Base-by-base conservation (phyloP, 495 filamentous ascomycete species). In the Podospora pseudocomata region DNA sequence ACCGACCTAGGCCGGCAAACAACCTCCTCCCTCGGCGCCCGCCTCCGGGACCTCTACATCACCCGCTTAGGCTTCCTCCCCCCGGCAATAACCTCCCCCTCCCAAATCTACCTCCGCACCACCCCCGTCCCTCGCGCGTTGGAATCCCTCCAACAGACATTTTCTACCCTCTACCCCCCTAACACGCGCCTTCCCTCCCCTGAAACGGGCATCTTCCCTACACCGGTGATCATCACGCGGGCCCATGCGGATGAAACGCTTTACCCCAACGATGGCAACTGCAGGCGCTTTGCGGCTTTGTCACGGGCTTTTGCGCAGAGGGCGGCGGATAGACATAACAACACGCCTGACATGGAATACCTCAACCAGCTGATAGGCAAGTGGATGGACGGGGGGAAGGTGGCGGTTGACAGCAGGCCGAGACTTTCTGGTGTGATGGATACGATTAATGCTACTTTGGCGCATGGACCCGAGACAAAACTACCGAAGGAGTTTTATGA, bases 401-500 rank as follows among this genome's bases (percentile, higher is more conserved):
- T 98, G 28, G 89, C 89, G 30, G 92, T 98, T 1, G 93, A 97
- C 79, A 87, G 87, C 2, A 89, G 91, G 67, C 95, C 95, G 0
- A 84, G 92, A 60, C 82, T 99, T 11, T 92, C 88, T 5, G 96
- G 95, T 32, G 91, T 99, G 66, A 93, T 93, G 89, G 95, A 99
- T 74, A 95, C 93, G 11, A 86, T 97, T 69, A 98, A 97, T 76
- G 85, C 91, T 26, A 95, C 91, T 1, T 82, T 91, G 16, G 94
- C 93, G 4, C 95, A 99, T 79, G 94, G 93, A 0, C 86, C 90
- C 0, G 83, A 84, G 16, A 97, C 92, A 0, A 83, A 82, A 58
- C 83, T 99, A 6, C 95, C 95, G 0, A 77, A 80, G 16, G 91
- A 93, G 63, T 99, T 99, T 78, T 98, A 99, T 77, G 92, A 97